phyloP scores from a whole-genome alignment of 2,329 filamentous ascomycete species.

The Cryphonectria parasitica region DNA sequence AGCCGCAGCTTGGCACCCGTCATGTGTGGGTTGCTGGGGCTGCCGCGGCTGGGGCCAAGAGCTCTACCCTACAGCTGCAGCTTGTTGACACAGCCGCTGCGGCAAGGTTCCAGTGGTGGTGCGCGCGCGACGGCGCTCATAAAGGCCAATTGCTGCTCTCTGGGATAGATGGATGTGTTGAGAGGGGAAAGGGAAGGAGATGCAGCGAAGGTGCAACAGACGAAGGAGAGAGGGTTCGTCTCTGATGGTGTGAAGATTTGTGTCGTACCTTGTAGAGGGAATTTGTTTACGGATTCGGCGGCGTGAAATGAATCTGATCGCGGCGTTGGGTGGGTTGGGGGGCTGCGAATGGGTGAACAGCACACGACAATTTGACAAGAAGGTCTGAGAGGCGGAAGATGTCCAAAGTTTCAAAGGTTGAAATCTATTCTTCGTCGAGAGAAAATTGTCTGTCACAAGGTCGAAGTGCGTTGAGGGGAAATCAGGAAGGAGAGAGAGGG shows the following conservation, averaged over 20 bases:
- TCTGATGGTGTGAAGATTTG: conserved; percentile 2
- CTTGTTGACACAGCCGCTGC: neutral
- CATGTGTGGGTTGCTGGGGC: conserved; percentile 19
- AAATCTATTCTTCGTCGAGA: conserved; percentile 19
- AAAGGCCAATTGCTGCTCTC: neutral
- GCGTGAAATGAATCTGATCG: conserved; percentile 20
- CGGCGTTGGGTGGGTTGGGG: neutral
- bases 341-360: conserved; percentile 26
- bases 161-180: neutral
- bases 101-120: neutral
- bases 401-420: conserved; percentile 16
- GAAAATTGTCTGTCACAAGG: conserved; percentile 21
- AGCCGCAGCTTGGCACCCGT: conserved; percentile 27
- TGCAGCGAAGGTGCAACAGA: neutral
- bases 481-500: neutral
- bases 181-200: neutral
- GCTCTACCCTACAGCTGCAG: conserved; percentile 2
- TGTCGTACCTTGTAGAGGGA: conserved; percentile 23
- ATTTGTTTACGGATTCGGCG: conserved; percentile 28
- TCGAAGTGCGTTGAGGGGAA: conserved; percentile 28
- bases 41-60: conserved; percentile 1
- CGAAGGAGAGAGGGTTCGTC: neutral
- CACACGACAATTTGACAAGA: conserved; percentile 28
- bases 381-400: conserved; percentile 25
- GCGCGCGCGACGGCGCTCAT: neutral